These are phyloP conservation scores for Angomonas ambiguus DNA, from an alignment of 208 protist genomes.

Conservation along the genomic window DNA sequence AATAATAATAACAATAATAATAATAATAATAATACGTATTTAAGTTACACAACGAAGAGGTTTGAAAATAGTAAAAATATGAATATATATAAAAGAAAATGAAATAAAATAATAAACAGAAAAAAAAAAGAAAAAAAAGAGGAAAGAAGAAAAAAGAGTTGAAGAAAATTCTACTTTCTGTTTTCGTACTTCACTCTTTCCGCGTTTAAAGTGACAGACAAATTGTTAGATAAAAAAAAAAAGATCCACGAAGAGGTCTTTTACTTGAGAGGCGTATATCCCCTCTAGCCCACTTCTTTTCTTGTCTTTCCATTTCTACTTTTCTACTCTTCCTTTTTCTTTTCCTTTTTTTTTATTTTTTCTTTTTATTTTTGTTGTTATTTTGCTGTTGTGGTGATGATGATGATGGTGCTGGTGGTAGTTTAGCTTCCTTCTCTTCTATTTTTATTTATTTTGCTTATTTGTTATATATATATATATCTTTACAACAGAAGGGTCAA, in stretches of 20 bases:
- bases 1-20: too few species aligned
- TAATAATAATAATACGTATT: neutral
- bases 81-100: constrained; percentile 1
- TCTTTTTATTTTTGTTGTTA: neutral
- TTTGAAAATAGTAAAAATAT: too few species aligned
- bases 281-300: neutral
- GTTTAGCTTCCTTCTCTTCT: too few species aligned
- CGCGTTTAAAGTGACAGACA: too few species aligned
- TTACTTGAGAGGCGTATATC: neutral
- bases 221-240: too few species aligned
- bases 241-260: too few species aligned
- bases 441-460: neutral
- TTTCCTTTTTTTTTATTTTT: constrained; percentile 1
- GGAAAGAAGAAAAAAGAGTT: constrained; percentile 5
- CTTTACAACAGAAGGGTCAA: neutral
- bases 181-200: constrained; percentile 5
- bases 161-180: neutral
- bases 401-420: too few species aligned
- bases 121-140: constrained; percentile 9
- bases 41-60: too few species aligned
- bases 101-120: neutral
- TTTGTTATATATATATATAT: neutral
- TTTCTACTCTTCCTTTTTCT: neutral
- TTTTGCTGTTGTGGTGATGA: neutral
- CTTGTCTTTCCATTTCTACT: neutral